phyloP scores from a whole-genome alignment of 2,329 filamentous ascomycete genomes.

The Podosphaera leucotricha region DNA sequence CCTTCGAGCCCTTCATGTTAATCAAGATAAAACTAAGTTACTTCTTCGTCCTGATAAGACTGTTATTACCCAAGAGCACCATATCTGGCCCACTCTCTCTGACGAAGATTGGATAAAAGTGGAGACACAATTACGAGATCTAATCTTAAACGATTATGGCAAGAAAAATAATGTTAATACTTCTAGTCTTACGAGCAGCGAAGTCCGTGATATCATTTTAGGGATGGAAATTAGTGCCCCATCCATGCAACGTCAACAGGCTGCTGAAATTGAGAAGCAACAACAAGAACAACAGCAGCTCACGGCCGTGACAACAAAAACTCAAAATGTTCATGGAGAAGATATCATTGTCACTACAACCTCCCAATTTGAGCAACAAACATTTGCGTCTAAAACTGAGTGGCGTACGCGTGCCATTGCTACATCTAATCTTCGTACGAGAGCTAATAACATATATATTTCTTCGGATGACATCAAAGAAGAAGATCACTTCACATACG shows the following conservation, averaged over 20 bases:
- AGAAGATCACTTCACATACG: constrained; percentile 74
- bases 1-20: constrained; percentile 83
- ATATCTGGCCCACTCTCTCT: constrained; percentile 87
- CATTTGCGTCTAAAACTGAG: constrained; percentile 95
- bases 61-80: constrained; percentile 93
- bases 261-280: constrained; percentile 96
- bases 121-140: constrained; percentile 83
- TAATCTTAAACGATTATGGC: constrained; percentile 94
- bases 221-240: constrained; percentile 99
- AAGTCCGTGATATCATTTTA: constrained; percentile 93
- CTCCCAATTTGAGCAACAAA: constrained; percentile 91
- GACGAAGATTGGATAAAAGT: constrained; percentile 99
- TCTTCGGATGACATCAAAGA: constrained; percentile 83
- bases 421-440: constrained; percentile 78
- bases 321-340: constrained; percentile 87
- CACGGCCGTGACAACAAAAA: constrained; percentile 94
- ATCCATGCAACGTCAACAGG: constrained; percentile 93
- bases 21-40: constrained; percentile 95
- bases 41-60: constrained; percentile 90
- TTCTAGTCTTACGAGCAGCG: constrained; percentile 82
- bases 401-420: constrained; percentile 95
- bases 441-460: constrained; percentile 96
- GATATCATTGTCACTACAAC: constrained; percentile 97
- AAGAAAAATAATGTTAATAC: constrained; percentile 99
- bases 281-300: constrained; percentile 91